phyloP scores from a whole-genome alignment of 139 green algal species.

The Micractinium sp. region DNA sequence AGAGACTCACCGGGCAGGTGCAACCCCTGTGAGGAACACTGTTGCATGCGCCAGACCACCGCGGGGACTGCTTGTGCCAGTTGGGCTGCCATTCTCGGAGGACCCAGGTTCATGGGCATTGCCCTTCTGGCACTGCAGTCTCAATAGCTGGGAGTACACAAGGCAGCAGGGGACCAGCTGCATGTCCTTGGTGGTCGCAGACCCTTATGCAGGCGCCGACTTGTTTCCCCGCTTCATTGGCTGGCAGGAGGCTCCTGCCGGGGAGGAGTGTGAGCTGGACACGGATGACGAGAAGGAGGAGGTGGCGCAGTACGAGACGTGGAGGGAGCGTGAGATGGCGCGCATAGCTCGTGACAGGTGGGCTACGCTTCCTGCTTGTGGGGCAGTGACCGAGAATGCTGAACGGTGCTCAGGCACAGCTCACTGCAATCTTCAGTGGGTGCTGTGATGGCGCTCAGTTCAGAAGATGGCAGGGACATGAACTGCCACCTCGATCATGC shows the following conservation, averaged over 20 bases:
- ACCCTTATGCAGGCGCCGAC: neutral
- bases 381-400: neutral
- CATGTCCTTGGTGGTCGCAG: neutral
- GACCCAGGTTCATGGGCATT: too few relatives aligned
- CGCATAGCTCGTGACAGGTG: slow-evolving; percentile 69
- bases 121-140: too few relatives aligned
- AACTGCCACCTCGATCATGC: too few relatives aligned
- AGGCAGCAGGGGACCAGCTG: too few relatives aligned
- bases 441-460: neutral
- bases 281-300: slow-evolving; percentile 83
- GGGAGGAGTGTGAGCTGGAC: neutral
- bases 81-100: neutral
- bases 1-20: too few relatives aligned
- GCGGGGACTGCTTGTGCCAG: neutral
- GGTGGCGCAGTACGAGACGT: slow-evolving; percentile 80
- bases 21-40: too few relatives aligned
- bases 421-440: too few relatives aligned
- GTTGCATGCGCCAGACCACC: too few relatives aligned
- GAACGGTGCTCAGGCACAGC: neutral
- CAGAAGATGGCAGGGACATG: too few relatives aligned
- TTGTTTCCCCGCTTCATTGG: neutral
- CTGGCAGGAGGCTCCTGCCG: neutral
- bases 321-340: slow-evolving; percentile 83
- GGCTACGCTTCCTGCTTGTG: slow-evolving; percentile 29
- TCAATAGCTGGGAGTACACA: too few relatives aligned